Percentiles rank a stretch among this genome's conserved stretches.
Evolutionary conservation across 257 asterid species (phyloP).

Genomic region (Capsicum pubescens): DNA sequence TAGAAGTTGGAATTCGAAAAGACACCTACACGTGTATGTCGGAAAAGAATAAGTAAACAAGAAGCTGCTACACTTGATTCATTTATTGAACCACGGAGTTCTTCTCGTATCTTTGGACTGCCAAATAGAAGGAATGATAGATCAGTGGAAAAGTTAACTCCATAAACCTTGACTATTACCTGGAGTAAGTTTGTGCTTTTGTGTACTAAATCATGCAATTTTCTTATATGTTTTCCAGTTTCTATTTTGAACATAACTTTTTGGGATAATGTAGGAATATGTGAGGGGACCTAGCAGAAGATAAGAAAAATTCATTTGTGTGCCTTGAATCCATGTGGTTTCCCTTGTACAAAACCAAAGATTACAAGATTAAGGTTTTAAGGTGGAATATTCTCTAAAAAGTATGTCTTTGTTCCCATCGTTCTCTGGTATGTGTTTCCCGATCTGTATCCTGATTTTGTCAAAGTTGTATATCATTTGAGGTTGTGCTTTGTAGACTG

Average conservation of each 20-base stretch:
- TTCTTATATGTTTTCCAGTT: neutral
- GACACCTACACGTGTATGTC: neutral
- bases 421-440: constrained; percentile 61
- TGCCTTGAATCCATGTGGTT: constrained; percentile 67
- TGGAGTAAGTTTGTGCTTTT: constrained; percentile 25
- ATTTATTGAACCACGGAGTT: too few species aligned
- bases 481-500: constrained; percentile 24
- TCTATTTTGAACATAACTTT: neutral
- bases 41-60: neutral
- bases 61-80: neutral
- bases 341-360: constrained; percentile 37
- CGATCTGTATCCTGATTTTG: neutral
- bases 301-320: constrained; percentile 47
- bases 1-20: too few species aligned
- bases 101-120: too few species aligned
- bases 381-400: constrained; percentile 54
- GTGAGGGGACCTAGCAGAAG: constrained; percentile 57
- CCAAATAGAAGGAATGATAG: too few species aligned
- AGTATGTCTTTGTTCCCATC: constrained; percentile 70
- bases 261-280: constrained; percentile 47
- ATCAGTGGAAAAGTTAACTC: constrained; percentile 40
- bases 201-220: neutral
- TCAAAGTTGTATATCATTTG: neutral
- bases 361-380: constrained; percentile 44
- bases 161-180: constrained; percentile 36